A percentile compares a stretch with the other conserved stretches of the same genome.
Evolutionary conservation across 306 rosid species (phyloP).

Genomic region (Abrus pulchellus): DNA sequence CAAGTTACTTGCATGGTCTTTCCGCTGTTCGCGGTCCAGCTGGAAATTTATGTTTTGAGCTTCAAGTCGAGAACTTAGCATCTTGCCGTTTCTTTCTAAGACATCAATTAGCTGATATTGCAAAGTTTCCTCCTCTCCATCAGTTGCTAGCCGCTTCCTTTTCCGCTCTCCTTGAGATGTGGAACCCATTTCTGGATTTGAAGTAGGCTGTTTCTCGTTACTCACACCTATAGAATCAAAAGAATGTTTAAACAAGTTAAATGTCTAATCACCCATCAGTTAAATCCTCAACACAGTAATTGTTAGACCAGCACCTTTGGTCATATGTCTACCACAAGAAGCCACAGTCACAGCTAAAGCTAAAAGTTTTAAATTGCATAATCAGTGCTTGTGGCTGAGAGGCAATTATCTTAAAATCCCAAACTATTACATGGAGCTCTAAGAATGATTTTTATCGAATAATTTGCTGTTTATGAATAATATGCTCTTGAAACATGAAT

Average conservation of each 20-base stretch:
- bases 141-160: slow-evolving; percentile 62
- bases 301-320: slow-evolving; percentile 13
- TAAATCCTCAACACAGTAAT: background rate
- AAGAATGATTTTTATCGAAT: background rate
- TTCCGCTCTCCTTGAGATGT: slow-evolving; percentile 70
- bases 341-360: background rate
- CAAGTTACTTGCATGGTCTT: slow-evolving; percentile 61
- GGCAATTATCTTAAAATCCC: slow-evolving; percentile 4
- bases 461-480: slow-evolving; percentile 1
- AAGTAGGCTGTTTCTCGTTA: slow-evolving; percentile 54
- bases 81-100: slow-evolving; percentile 74
- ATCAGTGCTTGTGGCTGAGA: background rate
- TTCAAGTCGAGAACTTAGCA: slow-evolving; percentile 68
- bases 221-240: slow-evolving; percentile 52
- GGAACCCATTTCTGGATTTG: slow-evolving; percentile 68
- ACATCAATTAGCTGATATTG: slow-evolving; percentile 69
- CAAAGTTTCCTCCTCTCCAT: slow-evolving; percentile 61
- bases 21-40: slow-evolving; percentile 78
- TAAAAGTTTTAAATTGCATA: slow-evolving; percentile 15
- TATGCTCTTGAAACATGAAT: slow-evolving; percentile 8
- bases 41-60: slow-evolving; percentile 72
- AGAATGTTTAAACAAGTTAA: background rate
- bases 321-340: background rate
- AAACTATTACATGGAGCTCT: background rate
- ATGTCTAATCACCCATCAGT: slow-evolving; percentile 11